Conservation (phyloP, 805 yeast genomes). For the Pichia pseudocactophila region DNA sequence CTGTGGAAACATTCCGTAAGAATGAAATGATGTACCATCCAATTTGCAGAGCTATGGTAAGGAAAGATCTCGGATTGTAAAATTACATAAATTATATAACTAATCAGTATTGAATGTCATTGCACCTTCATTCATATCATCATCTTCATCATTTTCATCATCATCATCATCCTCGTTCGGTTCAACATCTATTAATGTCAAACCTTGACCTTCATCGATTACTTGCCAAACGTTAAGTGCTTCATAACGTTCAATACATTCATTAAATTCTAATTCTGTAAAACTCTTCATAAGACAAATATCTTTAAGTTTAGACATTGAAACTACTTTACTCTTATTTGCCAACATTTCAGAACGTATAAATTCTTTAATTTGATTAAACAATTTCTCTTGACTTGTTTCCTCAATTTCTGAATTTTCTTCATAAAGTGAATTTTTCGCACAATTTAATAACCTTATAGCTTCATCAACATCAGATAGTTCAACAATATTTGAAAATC, state of each 20-base stretch:
- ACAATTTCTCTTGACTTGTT: conserved; percentile 60
- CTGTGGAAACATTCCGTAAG: conserved; percentile 54
- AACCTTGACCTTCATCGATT: conserved; percentile 57
- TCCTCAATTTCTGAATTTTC: conserved; percentile 47
- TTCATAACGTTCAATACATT: conserved; percentile 68
- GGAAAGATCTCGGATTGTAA: conserved; percentile 57
- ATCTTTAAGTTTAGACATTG: conserved; percentile 45
- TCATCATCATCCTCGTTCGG: conserved; percentile 28
- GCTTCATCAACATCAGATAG: conserved; percentile 93
- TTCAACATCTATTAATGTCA: conserved; percentile 42
- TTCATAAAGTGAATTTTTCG: conserved; percentile 72
- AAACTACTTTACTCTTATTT: conserved; percentile 27
- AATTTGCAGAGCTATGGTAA: conserved; percentile 73
- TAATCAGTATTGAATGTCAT: conserved; percentile 6
- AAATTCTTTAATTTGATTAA: conserved; percentile 52
- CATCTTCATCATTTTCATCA: conserved; percentile 4
- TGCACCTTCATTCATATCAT: conserved; percentile 2
- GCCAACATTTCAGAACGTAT: conserved; percentile 18
- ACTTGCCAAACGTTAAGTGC: conserved; percentile 68
- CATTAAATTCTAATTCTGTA: conserved; percentile 68
- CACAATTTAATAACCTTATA: conserved; percentile 71
- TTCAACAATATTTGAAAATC: conserved; percentile 66
- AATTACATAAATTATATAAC: not conserved
- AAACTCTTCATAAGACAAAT: conserved; percentile 73
- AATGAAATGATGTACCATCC: conserved; percentile 67